Percentiles rank a stretch among this genome's conserved stretches.
Conservation (phyloP, 805 yeast genomes). For the Kodamaea kaohsiungensis region DNA sequence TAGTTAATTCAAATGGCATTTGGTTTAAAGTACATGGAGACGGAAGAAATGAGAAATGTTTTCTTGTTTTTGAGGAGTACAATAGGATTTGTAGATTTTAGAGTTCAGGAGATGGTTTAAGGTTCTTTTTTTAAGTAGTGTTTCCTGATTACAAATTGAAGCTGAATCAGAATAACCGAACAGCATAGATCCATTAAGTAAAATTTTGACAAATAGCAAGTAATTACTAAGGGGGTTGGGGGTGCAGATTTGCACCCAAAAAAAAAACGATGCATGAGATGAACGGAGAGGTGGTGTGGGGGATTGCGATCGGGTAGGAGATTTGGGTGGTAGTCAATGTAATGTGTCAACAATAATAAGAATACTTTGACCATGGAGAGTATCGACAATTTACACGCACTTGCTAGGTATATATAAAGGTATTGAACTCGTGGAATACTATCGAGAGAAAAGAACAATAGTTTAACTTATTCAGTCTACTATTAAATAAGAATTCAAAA, state of each 20-base stretch:
- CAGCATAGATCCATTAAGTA: neutral
- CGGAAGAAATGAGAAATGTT: neutral
- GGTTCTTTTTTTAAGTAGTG: neutral
- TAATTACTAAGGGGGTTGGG: neutral
- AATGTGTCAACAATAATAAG: no score
- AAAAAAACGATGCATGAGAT: neutral
- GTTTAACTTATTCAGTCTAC: no score
- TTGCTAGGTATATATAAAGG: no score
- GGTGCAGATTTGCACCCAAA: neutral
- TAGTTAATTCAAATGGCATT: neutral
- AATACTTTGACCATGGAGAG: no score
- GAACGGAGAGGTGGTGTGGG: neutral
- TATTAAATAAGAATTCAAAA: no score
- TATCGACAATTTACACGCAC: no score
- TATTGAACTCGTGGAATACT: no score
- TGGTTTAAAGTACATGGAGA: neutral
- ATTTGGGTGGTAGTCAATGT: neutral
- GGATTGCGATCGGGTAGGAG: neutral
- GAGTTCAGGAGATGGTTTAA: neutral
- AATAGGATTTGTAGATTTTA: neutral
- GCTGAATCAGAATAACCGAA: neutral
- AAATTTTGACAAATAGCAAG: neutral
- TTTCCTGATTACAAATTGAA: neutral
- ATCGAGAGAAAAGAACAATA: no score
- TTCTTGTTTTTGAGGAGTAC: neutral